Conservation (phyloP, 768 basidiomycete genomes). For the Tremella mesenterica region DNA sequence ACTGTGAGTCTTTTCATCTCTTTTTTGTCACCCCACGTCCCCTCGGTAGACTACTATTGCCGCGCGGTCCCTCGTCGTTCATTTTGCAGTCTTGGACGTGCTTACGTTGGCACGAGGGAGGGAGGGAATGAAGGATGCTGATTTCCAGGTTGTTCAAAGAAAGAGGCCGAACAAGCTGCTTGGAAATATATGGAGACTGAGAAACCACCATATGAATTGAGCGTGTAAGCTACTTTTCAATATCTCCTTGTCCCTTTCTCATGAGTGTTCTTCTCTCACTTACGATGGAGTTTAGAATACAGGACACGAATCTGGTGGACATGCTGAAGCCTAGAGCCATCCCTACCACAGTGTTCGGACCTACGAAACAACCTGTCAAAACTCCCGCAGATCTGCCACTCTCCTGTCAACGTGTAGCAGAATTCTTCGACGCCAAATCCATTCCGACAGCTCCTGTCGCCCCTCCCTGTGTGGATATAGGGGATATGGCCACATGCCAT, state of each 20-base stretch:
- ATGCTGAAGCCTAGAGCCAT: background rate
- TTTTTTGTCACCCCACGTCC: too few species aligned
- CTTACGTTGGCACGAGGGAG: too few species aligned
- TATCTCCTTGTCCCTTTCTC: too few species aligned
- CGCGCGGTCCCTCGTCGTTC: too few species aligned
- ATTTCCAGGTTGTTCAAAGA: constrained; percentile 1
- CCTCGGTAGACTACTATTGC: too few species aligned
- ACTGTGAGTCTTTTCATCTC: constrained; percentile 8
- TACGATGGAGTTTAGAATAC: too few species aligned
- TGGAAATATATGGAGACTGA: constrained; percentile 10
- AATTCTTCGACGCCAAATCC: constrained; percentile 1
- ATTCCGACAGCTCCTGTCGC: background rate
- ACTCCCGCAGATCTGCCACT: background rate
- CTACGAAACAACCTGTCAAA: constrained; percentile 10
- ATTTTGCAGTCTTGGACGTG: too few species aligned
- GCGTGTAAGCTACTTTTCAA: background rate
- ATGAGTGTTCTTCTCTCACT: too few species aligned
- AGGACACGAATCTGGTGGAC: background rate
- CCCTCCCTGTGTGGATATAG: constrained; percentile 5
- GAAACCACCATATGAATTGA: constrained; percentile 1
- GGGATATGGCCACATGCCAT: constrained; percentile 11
- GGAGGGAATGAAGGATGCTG: constrained; percentile 7
- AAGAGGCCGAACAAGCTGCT: constrained; percentile 11
- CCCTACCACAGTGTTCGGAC: constrained; percentile 7
- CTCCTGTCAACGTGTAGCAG: background rate